Evolutionary conservation across 2,329 filamentous ascomycete genomes (phyloP), one percentile per base, ranked within the genome.

Genomic region (Aspergillus sp.): DNA sequence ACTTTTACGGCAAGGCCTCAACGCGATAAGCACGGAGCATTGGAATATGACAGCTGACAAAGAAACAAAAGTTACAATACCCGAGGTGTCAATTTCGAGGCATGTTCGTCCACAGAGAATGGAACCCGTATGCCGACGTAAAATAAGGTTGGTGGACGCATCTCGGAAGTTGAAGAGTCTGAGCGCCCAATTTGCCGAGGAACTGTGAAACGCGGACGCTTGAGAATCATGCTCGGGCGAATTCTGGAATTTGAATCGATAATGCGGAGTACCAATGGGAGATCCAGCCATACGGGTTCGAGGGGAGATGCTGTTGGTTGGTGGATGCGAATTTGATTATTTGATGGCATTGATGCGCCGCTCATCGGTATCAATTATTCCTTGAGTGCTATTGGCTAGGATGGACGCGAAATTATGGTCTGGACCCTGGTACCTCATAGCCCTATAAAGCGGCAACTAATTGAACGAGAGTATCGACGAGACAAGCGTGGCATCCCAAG

Each of bases 121-220:
- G 9, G 22, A 17, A 32, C 3, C 47, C 17, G 13, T 12, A 18
- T 17, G 26, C 11, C 44, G 6, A 17, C n/a, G 15, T 9, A 22
- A 12, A 39, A 39, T 30, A 52, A 45, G 48, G 43, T 53, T 57
- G 55, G 43, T 53, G 48, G 48, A 48, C 30, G 42, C 41, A 32
- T 38, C 34, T 53, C 55, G 13, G 43, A 32, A 41, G 52, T 43
- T 41, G 30, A 36, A 44, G 26, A 45, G 43, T 22, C 18, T 42
- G 34, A 56, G 47, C 41, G 30, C n/a, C 41, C 51, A 26, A 42
- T 48, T 34, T 47, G 41, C 43, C 55, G 48, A 48, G 42, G 41
- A 53, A 47, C 48, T 42, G 26, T 47, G 22, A 48, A 43, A 12
- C 11, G 8, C 13, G 43, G 13, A 8, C 11, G 20, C 22, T n/a